phyloP scores from a whole-genome alignment of 352 stramenopile genomes.

The Thraustochytrium striatum region DNA sequence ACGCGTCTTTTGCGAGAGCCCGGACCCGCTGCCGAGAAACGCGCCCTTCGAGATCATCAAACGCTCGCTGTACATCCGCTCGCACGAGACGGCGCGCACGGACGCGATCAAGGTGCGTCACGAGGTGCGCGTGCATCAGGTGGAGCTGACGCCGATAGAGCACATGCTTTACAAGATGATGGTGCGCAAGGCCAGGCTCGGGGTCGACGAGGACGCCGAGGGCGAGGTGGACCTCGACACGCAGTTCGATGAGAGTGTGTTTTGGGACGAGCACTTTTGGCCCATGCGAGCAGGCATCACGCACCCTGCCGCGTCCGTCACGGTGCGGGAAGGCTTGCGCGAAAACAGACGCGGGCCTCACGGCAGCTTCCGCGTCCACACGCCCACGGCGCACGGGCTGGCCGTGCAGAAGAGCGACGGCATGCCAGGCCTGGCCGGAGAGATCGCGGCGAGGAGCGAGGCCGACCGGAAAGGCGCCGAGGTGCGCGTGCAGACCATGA shows the following conservation, averaged over 20 bases:
- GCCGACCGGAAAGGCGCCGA: too few relatives aligned
- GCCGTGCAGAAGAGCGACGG: too few relatives aligned
- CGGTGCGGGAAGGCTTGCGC: slow-evolving; percentile 39
- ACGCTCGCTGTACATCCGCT: slow-evolving; percentile 73
- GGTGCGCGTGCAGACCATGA: too few relatives aligned
- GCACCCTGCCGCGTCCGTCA: slow-evolving; percentile 50
- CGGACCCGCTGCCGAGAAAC: not conserved
- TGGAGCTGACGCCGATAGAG: slow-evolving; percentile 67
- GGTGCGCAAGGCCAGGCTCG: slow-evolving; percentile 56
- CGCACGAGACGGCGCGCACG: slow-evolving; percentile 71
- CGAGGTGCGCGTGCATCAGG: slow-evolving; percentile 64
- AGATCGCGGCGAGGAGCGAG: too few relatives aligned
- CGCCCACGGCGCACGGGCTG: too few relatives aligned
- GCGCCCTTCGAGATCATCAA: slow-evolving; percentile 74
- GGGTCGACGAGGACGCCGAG: slow-evolving; percentile 57
- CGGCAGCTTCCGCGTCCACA: too few relatives aligned
- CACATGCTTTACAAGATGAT: slow-evolving; percentile 60
- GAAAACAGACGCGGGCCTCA: slow-evolving; percentile 49
- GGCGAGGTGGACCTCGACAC: too few relatives aligned
- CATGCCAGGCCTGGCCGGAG: too few relatives aligned
- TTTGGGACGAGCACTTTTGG: slow-evolving; percentile 40
- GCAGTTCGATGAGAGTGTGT: too few relatives aligned
- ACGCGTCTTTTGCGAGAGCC: slow-evolving; percentile 62
- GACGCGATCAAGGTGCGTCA: slow-evolving; percentile 73
- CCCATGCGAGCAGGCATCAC: slow-evolving; percentile 51